Evolutionary conservation across 164 flowering plant genomes (phyloP).

Genomic region (Tetrastigma voinierianum): DNA sequence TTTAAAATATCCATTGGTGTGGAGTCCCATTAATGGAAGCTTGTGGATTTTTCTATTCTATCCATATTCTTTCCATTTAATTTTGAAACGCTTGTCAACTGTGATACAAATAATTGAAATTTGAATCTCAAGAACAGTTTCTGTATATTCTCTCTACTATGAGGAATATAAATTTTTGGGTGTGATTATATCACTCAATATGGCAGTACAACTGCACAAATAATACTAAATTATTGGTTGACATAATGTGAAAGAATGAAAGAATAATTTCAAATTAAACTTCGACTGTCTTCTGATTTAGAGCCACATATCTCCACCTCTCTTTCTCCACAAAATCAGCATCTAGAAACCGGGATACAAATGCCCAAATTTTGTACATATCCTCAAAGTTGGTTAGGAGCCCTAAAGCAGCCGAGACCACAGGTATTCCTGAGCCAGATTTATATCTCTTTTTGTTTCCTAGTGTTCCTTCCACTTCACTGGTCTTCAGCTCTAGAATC

Average conservation of each 20-base stretch:
- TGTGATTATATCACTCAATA: not conserved
- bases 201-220: not conserved
- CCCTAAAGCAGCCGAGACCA: constrained; percentile 33
- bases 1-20: not conserved
- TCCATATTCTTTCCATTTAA: not conserved
- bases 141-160: not conserved
- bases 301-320: constrained; percentile 36
- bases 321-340: constrained; percentile 41
- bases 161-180: not conserved
- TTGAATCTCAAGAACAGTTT: not conserved
- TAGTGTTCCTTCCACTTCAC: not conserved
- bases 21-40: not conserved
- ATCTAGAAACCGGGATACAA: constrained; percentile 38
- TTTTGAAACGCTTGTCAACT: not conserved
- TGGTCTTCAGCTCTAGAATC: constrained; percentile 5
- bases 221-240: not conserved
- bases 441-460: not conserved
- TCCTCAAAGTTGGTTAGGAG: constrained; percentile 45
- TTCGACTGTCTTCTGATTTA: constrained; percentile 30
- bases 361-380: constrained; percentile 37
- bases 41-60: not conserved
- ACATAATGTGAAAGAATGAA: constrained; percentile 9
- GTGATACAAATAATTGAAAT: not conserved
- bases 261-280: constrained; percentile 10
- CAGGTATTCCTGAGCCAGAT: constrained; percentile 13